phyloP scores from a whole-genome alignment of 1,284 basidiomycete genomes.

The Ustilago lituana region DNA sequence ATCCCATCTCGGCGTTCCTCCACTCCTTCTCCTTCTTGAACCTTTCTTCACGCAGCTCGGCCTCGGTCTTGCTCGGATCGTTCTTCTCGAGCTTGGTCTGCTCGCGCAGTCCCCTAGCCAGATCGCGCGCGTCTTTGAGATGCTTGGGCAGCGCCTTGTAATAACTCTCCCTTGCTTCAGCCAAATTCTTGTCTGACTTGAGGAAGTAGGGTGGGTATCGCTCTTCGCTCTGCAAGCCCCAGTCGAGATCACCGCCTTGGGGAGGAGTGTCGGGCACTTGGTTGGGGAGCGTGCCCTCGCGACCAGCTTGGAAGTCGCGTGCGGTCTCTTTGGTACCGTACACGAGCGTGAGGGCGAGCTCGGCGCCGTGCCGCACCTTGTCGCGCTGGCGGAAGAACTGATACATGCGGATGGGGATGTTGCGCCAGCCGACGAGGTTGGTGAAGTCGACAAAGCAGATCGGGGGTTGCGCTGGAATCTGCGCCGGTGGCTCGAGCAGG shows the following conservation, averaged over 20 bases:
- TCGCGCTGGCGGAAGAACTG: constrained; percentile 91
- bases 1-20: constrained; percentile 79
- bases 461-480: constrained; percentile 81
- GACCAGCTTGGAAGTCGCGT: constrained; percentile 73
- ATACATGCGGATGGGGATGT: constrained; percentile 88
- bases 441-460: constrained; percentile 87
- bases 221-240: constrained; percentile 76
- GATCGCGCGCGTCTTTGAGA: constrained; percentile 79
- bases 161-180: constrained; percentile 78
- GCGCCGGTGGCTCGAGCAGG: constrained; percentile 71
- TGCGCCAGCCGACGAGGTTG: constrained; percentile 84
- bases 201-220: constrained; percentile 77
- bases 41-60: constrained; percentile 74
- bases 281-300: constrained; percentile 18
- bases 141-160: constrained; percentile 78
- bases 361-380: constrained; percentile 80
- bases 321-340: constrained; percentile 69
- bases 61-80: constrained; percentile 85
- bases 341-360: constrained; percentile 82
- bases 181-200: constrained; percentile 74
- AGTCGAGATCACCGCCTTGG: constrained; percentile 75
- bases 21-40: constrained; percentile 82
- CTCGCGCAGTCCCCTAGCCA: constrained; percentile 81
- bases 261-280: constrained; percentile 44
- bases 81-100: constrained; percentile 83